Evolutionary conservation across 2,329 filamentous ascomycete species (phyloP), one percentile per base, ranked within the genome.

Genomic region (Zopfia rhizophila): DNA sequence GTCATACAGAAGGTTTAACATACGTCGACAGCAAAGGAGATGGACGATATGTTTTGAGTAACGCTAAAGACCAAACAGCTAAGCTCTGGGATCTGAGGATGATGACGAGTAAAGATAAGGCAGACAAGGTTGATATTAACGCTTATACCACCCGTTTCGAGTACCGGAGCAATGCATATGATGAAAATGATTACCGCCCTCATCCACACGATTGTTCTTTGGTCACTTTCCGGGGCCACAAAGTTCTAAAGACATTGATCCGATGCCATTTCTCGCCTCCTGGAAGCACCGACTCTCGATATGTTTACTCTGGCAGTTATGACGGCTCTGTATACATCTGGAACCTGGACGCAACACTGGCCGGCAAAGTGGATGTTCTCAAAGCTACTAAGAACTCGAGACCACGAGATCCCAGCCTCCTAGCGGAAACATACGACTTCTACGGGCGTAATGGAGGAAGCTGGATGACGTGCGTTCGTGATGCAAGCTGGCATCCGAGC

Each of bases 31-130:
- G 88, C 72, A 93, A 97, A 79, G 90, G 89, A 28, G 91, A 96
- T 62, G 85, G 86, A 2, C 83, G 93, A 45, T 97, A 97, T 69
- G 88, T 97, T 7, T 82, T 99, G 18, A 92, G 88, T 56, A 99
- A 99, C 62, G 90, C 86, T 51, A 99, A 97, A 68, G 94, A 99
- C 66, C 94, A 97, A 71, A 93, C 87, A 29, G 96, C 96, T 84
- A 97, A 97, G 73, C 81, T 99, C 0, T 99, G 94, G 94, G 94
- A 99, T 69, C 70, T 97, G 44, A 82, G 93, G 38, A 95, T 90
- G 80, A 93, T 91, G 81, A 89, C 94, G 78, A 85, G 85, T 4
- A 87, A 88, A 1, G 81, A 86, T 23, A 76, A 80, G 39, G 89
- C 84, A 48, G 77, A 80, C 32, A 72, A 77, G 22, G 74, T 85